Percentiles rank a stretch among this genome's conserved stretches.
Conservation (phyloP, 192 early-diverging fungal species). For the Backusella morwellensis region DNA sequence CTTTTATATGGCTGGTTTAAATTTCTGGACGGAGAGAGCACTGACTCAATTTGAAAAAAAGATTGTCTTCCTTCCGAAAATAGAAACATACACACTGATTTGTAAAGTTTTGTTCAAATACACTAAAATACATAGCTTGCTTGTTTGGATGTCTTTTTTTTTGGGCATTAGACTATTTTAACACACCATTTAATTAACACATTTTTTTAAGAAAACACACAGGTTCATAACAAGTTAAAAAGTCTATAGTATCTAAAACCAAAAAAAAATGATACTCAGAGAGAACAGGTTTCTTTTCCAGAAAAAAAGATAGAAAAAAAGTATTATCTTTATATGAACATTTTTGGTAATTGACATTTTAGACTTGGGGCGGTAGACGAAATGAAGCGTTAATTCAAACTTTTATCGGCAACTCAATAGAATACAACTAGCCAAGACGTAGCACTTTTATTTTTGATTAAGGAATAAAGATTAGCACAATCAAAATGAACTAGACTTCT, state of each 20-base stretch:
- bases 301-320: not conserved
- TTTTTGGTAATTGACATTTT: not conserved
- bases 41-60: not conserved
- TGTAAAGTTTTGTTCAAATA: constrained; percentile 2
- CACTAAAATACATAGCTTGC: not conserved
- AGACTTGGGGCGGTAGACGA: not conserved
- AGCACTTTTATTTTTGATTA: not conserved
- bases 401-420: not conserved
- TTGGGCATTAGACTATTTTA: not conserved
- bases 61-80: not conserved
- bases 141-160: not conserved
- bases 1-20: not conserved
- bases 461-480: not conserved
- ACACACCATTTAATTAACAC: not conserved
- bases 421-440: not conserved
- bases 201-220: not conserved
- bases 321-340: not conserved
- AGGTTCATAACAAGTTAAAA: not conserved
- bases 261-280: not conserved
- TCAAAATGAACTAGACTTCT: not conserved
- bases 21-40: not conserved
- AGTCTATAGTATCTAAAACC: not conserved
- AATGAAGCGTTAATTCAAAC: not conserved
- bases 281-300: not conserved
- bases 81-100: not conserved